phyloP scores from a whole-genome alignment of 2,329 filamentous ascomycete genomes.

The Epichloe gansuensis region DNA sequence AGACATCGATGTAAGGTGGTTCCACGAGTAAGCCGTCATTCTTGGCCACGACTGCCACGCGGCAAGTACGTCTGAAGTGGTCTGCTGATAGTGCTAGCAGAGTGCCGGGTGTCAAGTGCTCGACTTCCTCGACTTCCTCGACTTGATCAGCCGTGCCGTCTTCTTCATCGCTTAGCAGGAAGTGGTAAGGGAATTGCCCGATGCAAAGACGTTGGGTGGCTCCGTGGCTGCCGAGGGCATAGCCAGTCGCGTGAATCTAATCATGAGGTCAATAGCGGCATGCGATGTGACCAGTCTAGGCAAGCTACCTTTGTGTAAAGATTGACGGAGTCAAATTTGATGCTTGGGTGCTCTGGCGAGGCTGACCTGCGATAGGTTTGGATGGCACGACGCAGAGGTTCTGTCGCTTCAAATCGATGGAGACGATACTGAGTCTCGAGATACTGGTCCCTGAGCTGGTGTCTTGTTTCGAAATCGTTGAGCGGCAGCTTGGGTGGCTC shows the following conservation, averaged over 20 bases:
- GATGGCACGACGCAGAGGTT: slow-evolving; percentile 57
- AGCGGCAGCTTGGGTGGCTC: slow-evolving; percentile 10
- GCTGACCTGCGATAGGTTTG: slow-evolving; percentile 30
- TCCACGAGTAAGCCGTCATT: slow-evolving; percentile 39
- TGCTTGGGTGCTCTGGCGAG: neutral
- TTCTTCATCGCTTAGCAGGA: slow-evolving; percentile 26
- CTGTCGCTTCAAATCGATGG: slow-evolving; percentile 60
- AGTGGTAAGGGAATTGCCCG: slow-evolving; percentile 59
- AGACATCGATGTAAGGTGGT: slow-evolving; percentile 48
- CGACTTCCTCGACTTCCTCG: slow-evolving; percentile 42
- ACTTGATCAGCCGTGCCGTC: slow-evolving; percentile 23
- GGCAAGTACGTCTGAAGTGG: slow-evolving; percentile 51
- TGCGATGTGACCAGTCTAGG: neutral
- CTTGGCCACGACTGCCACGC: slow-evolving; percentile 61
- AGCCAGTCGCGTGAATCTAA: slow-evolving; percentile 54
- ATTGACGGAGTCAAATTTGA: slow-evolving; percentile 42
- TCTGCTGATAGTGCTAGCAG: slow-evolving; percentile 46
- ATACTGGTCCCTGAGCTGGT: slow-evolving; percentile 35
- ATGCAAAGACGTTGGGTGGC: slow-evolving; percentile 32
- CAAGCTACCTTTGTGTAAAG: slow-evolving; percentile 58
- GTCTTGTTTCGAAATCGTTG: neutral
- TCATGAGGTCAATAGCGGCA: neutral
- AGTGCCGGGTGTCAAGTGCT: slow-evolving; percentile 38
- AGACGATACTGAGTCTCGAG: slow-evolving; percentile 64
- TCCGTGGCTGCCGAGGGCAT: slow-evolving; percentile 51